Conservation (phyloP, 1,139 yeast species). For the Blastobotrys elegans region DNA sequence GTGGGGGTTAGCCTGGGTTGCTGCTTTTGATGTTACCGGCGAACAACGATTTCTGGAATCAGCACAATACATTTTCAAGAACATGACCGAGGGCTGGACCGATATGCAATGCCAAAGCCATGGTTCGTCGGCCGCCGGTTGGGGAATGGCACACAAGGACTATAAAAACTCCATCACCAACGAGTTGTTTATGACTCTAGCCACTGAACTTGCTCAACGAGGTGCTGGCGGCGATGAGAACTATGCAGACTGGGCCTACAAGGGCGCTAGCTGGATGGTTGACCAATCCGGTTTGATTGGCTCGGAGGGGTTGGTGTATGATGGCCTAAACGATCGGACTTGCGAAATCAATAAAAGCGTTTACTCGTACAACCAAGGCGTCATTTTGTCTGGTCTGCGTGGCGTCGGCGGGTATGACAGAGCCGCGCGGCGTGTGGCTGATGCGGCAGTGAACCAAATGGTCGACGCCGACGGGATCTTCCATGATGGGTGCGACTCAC, state of each 20-base stretch:
- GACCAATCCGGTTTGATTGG: conserved; percentile 14
- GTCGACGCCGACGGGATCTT: conserved; percentile 13
- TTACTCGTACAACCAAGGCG: conserved; percentile 22
- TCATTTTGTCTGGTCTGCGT: conserved; percentile 18
- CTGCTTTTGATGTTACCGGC: conserved; percentile 17
- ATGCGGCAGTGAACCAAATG: conserved; percentile 13
- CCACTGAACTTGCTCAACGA: conserved; percentile 17
- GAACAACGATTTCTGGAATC: conserved; percentile 13
- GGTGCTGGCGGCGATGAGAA: conserved; percentile 1
- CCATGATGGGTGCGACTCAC: conserved; percentile 15
- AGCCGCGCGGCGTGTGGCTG: conserved; percentile 12
- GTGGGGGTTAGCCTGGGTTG: conserved; percentile 23
- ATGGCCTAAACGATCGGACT: conserved; percentile 14
- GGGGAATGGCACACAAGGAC: conserved; percentile 20
- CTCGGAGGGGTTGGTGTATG: conserved; percentile 14
- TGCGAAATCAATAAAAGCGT: conserved; percentile 15
- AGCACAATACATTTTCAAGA: conserved; percentile 16
- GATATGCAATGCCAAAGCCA: conserved; percentile 12
- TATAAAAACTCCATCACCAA: conserved; percentile 22
- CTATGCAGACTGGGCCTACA: conserved; percentile 18
- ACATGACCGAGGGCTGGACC: conserved; percentile 18
- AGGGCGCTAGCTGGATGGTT: conserved; percentile 18
- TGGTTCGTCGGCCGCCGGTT: conserved; percentile 4
- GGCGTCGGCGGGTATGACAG: conserved; percentile 12
- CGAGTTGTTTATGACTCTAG: conserved; percentile 18